Evolutionary conservation across 768 basidiomycete genomes (phyloP), one percentile per base, ranked within the genome.

Genomic region (Mycena chlorophos): DNA sequence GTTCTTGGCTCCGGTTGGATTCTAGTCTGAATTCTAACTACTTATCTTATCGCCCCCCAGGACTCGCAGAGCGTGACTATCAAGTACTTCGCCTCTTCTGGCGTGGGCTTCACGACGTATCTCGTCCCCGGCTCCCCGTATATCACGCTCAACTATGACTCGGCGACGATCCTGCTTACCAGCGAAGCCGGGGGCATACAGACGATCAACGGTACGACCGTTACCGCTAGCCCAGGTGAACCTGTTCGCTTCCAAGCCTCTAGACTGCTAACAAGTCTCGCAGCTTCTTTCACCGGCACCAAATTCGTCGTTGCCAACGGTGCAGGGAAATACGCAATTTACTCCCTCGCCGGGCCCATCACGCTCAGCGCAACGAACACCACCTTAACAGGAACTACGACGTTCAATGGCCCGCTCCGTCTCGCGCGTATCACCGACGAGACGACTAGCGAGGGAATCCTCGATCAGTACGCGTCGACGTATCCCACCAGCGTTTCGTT

Each of bases 101-200:
- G 67, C 47, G 68, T 69, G 2, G 60, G 60, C 23, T 60, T 71
- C 45, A 73, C 69, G 1, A 70, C 66, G 42, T 69, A 67, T 46
- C 54, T 71, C 39, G 66, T 71, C 1, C 71, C 71, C 5, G 72
- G 72, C 10, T 69, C 71, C 1, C 71, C 71, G 3, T 73, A 72
- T 38, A 64, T 73, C 37, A 70, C 71, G 14, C 69, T 73, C 37
- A 63, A 63, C 12, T 73, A 64, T 54, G 63, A 66, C 4, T 57
- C 62, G 10, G 69, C 72, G 4, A 73, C 69, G 2, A 70, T 71
- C 23, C 56, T 62, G 23, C 57, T 73, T 52, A 69, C 66, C 8
- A 72, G 69, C 27, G 43, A 38, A 26, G 58, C 69, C 27, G 72
- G 72, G 1, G 61, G 62, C 29, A 72, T 73, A 31, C 60, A 65